These are phyloP conservation scores for Macrocybe gigantea DNA, from an alignment of 768 basidiomycete genomes.

Conservation along the genomic window DNA sequence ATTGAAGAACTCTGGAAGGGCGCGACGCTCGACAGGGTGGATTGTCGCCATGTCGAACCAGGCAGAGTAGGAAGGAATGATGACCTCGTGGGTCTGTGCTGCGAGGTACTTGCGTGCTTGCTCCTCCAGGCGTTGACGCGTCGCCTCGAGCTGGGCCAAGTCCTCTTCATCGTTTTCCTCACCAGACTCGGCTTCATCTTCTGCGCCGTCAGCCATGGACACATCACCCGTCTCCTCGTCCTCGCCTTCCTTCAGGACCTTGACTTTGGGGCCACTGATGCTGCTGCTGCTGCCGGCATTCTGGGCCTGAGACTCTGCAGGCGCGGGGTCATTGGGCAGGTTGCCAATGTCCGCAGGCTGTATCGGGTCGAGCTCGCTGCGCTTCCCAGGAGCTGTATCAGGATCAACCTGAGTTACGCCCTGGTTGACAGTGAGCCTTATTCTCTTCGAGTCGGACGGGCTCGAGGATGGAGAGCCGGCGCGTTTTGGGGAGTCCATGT, in stretches of 20 bases:
- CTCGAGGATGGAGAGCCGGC: constrained; percentile 50
- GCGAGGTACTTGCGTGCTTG: constrained; percentile 93
- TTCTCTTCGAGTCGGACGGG: constrained; percentile 50
- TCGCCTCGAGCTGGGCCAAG: constrained; percentile 77
- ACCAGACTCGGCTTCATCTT: constrained; percentile 71
- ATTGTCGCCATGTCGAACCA: constrained; percentile 98
- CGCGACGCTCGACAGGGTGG: constrained; percentile 85
- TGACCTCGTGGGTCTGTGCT: constrained; percentile 93
- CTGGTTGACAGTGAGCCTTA: constrained; percentile 53
- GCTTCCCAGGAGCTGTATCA: constrained; percentile 76
- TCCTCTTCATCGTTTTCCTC: constrained; percentile 86
- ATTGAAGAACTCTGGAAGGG: constrained; percentile 98
- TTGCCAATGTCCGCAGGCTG: constrained; percentile 76
- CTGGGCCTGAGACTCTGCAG: constrained; percentile 31
- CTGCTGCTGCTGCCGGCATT: too few species aligned
- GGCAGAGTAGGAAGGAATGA: constrained; percentile 94
- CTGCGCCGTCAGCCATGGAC: constrained; percentile 75
- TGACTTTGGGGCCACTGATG: constrained; percentile 30
- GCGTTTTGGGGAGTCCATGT: constrained; percentile 65
- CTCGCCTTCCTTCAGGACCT: constrained; percentile 44
- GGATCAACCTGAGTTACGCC: constrained; percentile 76
- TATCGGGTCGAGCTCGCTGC: constrained; percentile 83
- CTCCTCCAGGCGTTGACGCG: constrained; percentile 72
- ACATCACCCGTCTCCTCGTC: constrained; percentile 71
- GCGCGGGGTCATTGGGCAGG: constrained; percentile 37